Conservation (phyloP, 495 filamentous ascomycete species). For the Annulohypoxylon bovei region DNA sequence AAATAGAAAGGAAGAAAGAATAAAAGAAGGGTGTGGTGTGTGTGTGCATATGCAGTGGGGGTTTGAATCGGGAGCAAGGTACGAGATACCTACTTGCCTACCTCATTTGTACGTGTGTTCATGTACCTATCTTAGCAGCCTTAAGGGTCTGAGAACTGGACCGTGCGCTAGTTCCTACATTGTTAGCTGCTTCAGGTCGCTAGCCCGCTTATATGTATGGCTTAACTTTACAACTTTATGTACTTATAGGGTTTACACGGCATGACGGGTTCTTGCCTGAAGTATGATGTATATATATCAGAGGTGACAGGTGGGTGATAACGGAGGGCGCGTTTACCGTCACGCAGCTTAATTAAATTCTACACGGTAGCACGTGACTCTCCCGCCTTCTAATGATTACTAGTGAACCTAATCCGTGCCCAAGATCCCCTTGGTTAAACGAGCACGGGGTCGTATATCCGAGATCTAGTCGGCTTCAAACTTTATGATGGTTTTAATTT, state of each 20-base stretch:
- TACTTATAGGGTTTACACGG: not conserved
- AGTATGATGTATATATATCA: not conserved
- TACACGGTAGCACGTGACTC: constrained; percentile 21
- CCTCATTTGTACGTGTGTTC: not conserved
- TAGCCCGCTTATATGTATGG: not conserved
- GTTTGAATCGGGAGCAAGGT: not conserved
- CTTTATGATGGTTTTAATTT: not conserved
- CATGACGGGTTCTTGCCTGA: not conserved
- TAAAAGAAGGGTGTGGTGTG: not conserved
- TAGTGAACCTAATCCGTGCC: no score
- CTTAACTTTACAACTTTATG: not conserved
- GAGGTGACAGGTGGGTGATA: not conserved
- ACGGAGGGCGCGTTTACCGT: constrained; percentile 17
- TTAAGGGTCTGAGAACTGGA: not conserved
- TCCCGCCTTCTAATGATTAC: no score
- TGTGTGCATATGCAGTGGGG: not conserved
- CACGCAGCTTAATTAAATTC: not conserved
- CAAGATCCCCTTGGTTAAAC: no score
- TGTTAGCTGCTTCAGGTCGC: no score
- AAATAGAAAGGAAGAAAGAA: not conserved
- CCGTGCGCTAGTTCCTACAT: not conserved
- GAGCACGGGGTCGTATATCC: not conserved
- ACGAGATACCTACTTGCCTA: not conserved
- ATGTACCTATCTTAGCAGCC: not conserved
- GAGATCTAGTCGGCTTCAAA: not conserved